Percentiles rank a stretch among this genome's conserved stretches.
Conservation (phyloP, 1,284 basidiomycete genomes). For the Stereum hirsutum region DNA sequence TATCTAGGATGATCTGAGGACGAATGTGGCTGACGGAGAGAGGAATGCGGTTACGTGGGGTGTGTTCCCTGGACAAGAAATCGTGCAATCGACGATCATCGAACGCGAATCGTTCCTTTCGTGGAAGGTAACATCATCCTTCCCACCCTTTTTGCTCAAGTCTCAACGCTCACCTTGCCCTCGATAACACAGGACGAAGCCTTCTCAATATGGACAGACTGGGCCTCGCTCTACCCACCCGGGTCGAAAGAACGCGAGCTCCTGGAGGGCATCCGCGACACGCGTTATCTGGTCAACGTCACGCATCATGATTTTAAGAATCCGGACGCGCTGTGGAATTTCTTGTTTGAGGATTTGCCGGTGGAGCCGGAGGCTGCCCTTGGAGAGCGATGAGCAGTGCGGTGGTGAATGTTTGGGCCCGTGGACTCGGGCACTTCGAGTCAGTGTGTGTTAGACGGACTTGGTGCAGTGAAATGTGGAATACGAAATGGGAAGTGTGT, state of each 20-base stretch:
- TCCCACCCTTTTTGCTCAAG: neutral
- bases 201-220: constrained; percentile 93
- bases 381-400: neutral
- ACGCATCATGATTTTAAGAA: constrained; percentile 94
- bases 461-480: too few species aligned
- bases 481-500: too few species aligned
- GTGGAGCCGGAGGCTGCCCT: neutral
- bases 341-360: constrained; percentile 44
- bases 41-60: constrained; percentile 99
- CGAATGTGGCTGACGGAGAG: constrained; percentile 73
- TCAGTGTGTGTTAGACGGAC: too few species aligned
- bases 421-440: too few species aligned
- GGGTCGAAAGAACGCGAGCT: constrained; percentile 65
- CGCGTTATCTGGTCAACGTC: constrained; percentile 88
- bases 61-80: constrained; percentile 94
- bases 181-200: constrained; percentile 72
- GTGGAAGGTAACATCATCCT: constrained; percentile 63
- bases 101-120: constrained; percentile 87
- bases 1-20: constrained; percentile 68
- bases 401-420: too few species aligned
- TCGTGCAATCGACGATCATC: constrained; percentile 96
- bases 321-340: constrained; percentile 76
- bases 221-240: constrained; percentile 84
- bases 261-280: constrained; percentile 63
- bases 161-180: neutral